Percentiles rank a stretch among this genome's conserved stretches.
These are phyloP conservation scores for Serendipita sp. DNA, from an alignment of 768 basidiomycete species.

Conservation along the genomic window DNA sequence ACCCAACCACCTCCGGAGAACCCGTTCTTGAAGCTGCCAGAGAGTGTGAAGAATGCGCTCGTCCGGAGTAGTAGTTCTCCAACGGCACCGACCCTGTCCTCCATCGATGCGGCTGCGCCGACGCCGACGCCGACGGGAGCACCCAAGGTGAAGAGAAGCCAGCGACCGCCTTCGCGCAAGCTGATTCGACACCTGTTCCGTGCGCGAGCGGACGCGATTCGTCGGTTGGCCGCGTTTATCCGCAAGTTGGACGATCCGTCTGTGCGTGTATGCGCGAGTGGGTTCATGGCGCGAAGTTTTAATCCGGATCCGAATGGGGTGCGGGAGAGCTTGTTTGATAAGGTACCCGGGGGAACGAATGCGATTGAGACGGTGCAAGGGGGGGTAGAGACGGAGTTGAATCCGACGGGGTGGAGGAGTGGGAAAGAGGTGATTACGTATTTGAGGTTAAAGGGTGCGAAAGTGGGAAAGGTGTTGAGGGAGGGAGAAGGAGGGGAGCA, in stretches of 20 bases:
- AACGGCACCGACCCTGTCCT: constrained; percentile 15
- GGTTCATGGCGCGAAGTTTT: constrained; percentile 31
- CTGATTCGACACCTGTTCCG: constrained; percentile 82
- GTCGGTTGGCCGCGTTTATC: constrained; percentile 58
- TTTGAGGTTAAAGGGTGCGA: constrained; percentile 55
- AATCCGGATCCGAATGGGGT: constrained; percentile 19
- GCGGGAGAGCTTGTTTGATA: constrained; percentile 20
- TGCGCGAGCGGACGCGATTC: constrained; percentile 68
- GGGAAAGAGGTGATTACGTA: constrained; percentile 61
- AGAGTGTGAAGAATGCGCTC: constrained; percentile 31
- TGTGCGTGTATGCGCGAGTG: constrained; percentile 30
- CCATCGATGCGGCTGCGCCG: constrained; percentile 13
- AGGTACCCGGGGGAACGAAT: constrained; percentile 18
- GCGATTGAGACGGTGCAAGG: constrained; percentile 16
- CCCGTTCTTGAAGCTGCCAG: constrained; percentile 31
- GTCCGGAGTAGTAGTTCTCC: constrained; percentile 10
- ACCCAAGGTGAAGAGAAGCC: constrained; percentile 15
- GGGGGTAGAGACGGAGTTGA: neutral
- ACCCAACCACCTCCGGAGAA: constrained; percentile 51
- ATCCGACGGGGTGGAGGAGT: constrained; percentile 38
- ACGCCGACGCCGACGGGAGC: constrained; percentile 14
- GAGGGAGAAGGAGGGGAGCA: constrained; percentile 16
- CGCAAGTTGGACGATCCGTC: constrained; percentile 29
- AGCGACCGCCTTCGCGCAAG: constrained; percentile 55
- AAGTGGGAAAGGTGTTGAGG: constrained; percentile 44